Percentiles rank a stretch among this genome's conserved stretches.
phyloP scores from a whole-genome alignment of 2,329 filamentous ascomycete species.

The Aspergillus pseudoviridinutans region DNA sequence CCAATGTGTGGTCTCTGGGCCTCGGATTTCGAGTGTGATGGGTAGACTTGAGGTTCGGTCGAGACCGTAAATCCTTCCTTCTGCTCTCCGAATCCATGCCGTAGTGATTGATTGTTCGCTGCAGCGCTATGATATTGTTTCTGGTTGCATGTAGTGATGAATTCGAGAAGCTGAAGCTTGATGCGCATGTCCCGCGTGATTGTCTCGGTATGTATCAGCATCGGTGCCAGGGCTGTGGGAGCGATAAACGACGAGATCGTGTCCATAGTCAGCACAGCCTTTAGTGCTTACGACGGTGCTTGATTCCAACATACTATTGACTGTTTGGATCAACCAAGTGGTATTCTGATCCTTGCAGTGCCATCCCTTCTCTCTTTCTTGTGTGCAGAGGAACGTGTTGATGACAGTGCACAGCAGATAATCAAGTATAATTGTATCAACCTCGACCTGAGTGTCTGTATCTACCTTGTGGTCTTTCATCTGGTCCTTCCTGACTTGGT shows the following conservation, averaged over 20 bases:
- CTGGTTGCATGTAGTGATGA: conserved; percentile 44
- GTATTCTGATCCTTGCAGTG: conserved; percentile 12
- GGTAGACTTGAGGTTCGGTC: background rate
- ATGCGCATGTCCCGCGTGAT: conserved; percentile 41
- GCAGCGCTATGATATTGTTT: conserved; percentile 23
- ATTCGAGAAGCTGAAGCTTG: conserved; percentile 47
- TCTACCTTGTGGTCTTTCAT: conserved; percentile 24
- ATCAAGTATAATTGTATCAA: conserved; percentile 55
- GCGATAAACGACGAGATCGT: background rate
- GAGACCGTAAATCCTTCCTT: background rate
- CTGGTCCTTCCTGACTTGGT: background rate
- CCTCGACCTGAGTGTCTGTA: conserved; percentile 39
- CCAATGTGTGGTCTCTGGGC: background rate
- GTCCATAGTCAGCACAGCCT: background rate
- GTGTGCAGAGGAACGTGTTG: conserved; percentile 38
- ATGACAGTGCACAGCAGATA: conserved; percentile 50
- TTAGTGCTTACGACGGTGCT: background rate
- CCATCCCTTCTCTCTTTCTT: conserved; percentile 1
- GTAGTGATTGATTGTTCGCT: no score
- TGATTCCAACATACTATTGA: conserved; percentile 24
- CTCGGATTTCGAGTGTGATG: background rate
- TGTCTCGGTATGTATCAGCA: conserved; percentile 40
- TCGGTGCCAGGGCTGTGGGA: conserved; percentile 38
- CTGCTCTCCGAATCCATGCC: background rate
- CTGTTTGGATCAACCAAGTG: conserved; percentile 19